Conservation (phyloP, 306 rosid species). For the Datisca glomerata region DNA sequence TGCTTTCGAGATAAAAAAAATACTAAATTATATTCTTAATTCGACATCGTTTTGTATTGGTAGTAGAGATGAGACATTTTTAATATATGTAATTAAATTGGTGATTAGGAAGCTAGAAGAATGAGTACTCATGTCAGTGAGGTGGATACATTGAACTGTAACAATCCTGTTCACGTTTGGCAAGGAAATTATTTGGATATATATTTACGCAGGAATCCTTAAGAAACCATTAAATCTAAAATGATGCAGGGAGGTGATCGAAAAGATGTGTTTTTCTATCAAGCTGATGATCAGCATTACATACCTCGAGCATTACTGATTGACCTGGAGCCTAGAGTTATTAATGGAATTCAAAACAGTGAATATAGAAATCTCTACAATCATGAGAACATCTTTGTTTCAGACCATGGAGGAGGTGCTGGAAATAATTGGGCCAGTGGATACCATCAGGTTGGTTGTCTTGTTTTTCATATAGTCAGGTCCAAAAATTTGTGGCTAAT, state of each 20-base stretch:
- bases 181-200: too few species aligned
- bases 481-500: too few species aligned
- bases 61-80: too few species aligned
- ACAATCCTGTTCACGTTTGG: too few species aligned
- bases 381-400: slow-evolving; percentile 82
- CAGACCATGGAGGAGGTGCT: slow-evolving; percentile 97
- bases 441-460: slow-evolving; percentile 68
- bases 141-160: too few species aligned
- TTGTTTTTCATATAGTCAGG: slow-evolving; percentile 1
- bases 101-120: too few species aligned
- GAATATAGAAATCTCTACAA: slow-evolving; percentile 92
- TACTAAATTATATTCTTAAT: too few species aligned
- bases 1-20: too few species aligned
- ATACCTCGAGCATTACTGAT: slow-evolving; percentile 86
- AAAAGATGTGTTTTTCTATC: slow-evolving; percentile 93
- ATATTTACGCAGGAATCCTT: too few species aligned
- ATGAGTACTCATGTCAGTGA: too few species aligned
- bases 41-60: too few species aligned
- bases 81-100: too few species aligned
- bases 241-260: slow-evolving; percentile 89
- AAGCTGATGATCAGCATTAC: slow-evolving; percentile 98
- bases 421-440: slow-evolving; percentile 99
- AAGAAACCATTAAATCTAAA: slow-evolving; percentile 9
- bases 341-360: slow-evolving; percentile 88
- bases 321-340: slow-evolving; percentile 95